These are phyloP conservation scores for Craterostigma plantagineum DNA, from an alignment of 257 asterid species.

Conservation along the genomic window DNA sequence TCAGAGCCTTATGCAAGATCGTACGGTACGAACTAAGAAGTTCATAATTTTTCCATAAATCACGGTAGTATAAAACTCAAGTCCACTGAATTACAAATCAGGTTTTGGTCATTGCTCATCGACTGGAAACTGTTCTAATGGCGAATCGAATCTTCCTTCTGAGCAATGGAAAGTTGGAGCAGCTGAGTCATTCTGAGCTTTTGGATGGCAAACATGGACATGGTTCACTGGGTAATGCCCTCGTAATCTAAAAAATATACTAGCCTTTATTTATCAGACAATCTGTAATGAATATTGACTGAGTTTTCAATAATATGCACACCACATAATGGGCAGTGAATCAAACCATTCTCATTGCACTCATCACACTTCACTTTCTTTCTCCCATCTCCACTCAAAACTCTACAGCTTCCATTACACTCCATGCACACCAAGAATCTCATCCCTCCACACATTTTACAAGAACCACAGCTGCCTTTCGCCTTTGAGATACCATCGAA, in stretches of 20 bases:
- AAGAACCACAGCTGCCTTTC: slow-evolving; percentile 11
- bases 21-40: slow-evolving; percentile 40
- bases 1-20: slow-evolving; percentile 60
- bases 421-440: slow-evolving; percentile 58
- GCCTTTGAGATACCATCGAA: slow-evolving; percentile 47
- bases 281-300: too few relatives aligned
- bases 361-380: slow-evolving; percentile 43
- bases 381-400: slow-evolving; percentile 46
- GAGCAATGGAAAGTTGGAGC: slow-evolving; percentile 44
- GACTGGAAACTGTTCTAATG: slow-evolving; percentile 71
- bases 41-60: neutral
- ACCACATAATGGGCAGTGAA: slow-evolving; percentile 66
- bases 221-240: slow-evolving; percentile 15
- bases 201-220: slow-evolving; percentile 20
- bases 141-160: slow-evolving; percentile 51
- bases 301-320: slow-evolving; percentile 1
- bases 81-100: slow-evolving; percentile 12
- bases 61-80: too few relatives aligned
- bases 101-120: slow-evolving; percentile 85
- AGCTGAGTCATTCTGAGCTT: slow-evolving; percentile 43
- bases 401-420: slow-evolving; percentile 71
- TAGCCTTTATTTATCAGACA: too few relatives aligned
- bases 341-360: slow-evolving; percentile 90
- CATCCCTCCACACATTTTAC: slow-evolving; percentile 55
- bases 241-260: slow-evolving; percentile 15